Conservation (phyloP, 1,139 yeast species). For the Yamadazyma sp. region DNA sequence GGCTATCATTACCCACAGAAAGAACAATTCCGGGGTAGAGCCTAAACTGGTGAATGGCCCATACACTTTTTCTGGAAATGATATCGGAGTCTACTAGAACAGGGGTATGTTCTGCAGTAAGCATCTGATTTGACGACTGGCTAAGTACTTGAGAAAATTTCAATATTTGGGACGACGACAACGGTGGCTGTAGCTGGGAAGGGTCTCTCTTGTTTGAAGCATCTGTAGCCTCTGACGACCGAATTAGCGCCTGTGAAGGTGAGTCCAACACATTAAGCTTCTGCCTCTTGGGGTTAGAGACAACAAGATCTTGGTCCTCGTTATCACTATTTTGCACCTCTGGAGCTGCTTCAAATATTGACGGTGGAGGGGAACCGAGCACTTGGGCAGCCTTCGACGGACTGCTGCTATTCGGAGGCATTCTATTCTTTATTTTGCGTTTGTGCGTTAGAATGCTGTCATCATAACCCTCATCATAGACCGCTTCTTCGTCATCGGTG, state of each 20-base stretch:
- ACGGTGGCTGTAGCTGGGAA: background rate
- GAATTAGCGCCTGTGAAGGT: constrained; percentile 8
- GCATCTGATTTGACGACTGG: constrained; percentile 4
- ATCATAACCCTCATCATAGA: constrained; percentile 9
- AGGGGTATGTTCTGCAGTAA: constrained; percentile 2
- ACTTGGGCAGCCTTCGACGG: constrained; percentile 11
- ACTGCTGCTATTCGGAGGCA: constrained; percentile 5
- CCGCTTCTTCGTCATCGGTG: constrained; percentile 21
- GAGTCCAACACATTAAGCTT: constrained; percentile 7
- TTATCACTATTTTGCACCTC: background rate
- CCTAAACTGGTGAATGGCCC: constrained; percentile 39
- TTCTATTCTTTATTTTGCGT: constrained; percentile 6
- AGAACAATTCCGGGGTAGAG: constrained; percentile 33
- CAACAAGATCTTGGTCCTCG: constrained; percentile 14
- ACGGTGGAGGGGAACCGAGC: constrained; percentile 5
- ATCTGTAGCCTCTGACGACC: background rate
- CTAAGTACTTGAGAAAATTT: constrained; percentile 1
- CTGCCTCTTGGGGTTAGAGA: constrained; percentile 7
- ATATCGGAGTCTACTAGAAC: constrained; percentile 21
- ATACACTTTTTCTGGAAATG: constrained; percentile 26
- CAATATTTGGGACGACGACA: background rate
- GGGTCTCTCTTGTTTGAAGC: background rate
- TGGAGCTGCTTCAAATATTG: constrained; percentile 1
- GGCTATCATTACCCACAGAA: constrained; percentile 23
- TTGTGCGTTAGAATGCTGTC: constrained; percentile 17